These are phyloP conservation scores for Huntiella savannae DNA, from an alignment of 2,329 filamentous ascomycete species.

Conservation along the genomic window DNA sequence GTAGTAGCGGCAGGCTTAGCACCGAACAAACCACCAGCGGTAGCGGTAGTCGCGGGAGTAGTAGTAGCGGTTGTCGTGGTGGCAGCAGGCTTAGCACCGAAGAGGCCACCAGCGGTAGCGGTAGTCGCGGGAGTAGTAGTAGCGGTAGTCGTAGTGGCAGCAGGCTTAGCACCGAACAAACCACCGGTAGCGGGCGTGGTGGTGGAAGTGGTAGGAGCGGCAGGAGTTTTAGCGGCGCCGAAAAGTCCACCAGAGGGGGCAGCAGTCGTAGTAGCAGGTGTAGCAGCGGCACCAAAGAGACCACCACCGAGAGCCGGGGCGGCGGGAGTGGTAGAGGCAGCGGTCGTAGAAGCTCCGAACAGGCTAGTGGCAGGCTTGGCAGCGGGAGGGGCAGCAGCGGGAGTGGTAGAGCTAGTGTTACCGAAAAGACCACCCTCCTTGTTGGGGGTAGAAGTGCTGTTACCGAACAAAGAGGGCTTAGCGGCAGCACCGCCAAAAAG, in stretches of 20 bases:
- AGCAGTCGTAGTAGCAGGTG: constrained; percentile 11
- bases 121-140: constrained; percentile 6
- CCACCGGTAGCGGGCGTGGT: constrained; percentile 30
- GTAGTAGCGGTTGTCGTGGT: constrained; percentile 11
- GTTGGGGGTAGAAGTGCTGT: constrained; percentile 14
- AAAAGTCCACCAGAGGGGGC: constrained; percentile 4
- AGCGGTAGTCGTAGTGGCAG: constrained; percentile 11
- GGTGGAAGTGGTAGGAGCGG: constrained; percentile 22
- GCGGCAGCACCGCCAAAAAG: constrained; percentile 13
- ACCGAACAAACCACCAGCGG: constrained; percentile 10
- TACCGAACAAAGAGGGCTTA: constrained; percentile 4
- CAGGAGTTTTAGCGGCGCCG: background rate
- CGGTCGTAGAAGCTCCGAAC: constrained; percentile 15
- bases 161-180: constrained; percentile 17
- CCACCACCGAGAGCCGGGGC: constrained; percentile 9
- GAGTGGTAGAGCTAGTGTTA: constrained; percentile 5
- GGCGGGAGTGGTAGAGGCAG: constrained; percentile 5
- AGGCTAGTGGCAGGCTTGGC: constrained; percentile 14
- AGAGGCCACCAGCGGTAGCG: constrained; percentile 16
- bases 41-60: background rate
- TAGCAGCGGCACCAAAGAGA: constrained; percentile 13
- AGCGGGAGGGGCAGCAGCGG: constrained; percentile 16
- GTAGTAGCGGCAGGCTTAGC: constrained; percentile 12
- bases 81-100: constrained; percentile 24
- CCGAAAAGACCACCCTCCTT: constrained; percentile 14